phyloP scores from a whole-genome alignment of 2,329 filamentous ascomycete species.

The Iodosphaeria phyllophila region DNA sequence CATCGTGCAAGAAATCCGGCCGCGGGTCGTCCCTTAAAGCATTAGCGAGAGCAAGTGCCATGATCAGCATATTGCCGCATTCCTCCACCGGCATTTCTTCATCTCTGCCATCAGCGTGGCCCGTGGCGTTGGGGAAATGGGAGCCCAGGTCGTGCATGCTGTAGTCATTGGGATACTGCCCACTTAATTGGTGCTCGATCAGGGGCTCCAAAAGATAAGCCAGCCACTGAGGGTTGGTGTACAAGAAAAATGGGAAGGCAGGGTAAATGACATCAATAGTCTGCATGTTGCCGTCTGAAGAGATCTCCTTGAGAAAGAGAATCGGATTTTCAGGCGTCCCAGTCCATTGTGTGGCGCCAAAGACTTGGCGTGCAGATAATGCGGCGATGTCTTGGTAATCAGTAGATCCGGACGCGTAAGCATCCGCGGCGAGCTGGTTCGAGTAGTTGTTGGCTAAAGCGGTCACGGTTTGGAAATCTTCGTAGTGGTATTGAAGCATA shows the following conservation, averaged over 20 bases:
- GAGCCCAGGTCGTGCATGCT: constrained; percentile 60
- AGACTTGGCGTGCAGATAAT: constrained; percentile 59
- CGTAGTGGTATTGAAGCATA: constrained; percentile 59
- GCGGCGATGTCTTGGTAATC: constrained; percentile 64
- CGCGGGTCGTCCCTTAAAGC: constrained; percentile 45
- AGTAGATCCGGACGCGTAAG: constrained; percentile 52
- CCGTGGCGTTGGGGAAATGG: constrained; percentile 61
- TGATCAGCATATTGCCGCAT: constrained; percentile 60
- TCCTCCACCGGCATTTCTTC: constrained; percentile 64
- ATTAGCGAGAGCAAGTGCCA: constrained; percentile 61
- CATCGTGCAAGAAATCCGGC: constrained; percentile 35
- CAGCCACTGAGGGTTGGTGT: constrained; percentile 67
- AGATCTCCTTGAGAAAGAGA: constrained; percentile 72
- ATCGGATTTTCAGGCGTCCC: constrained; percentile 54
- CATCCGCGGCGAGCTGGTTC: constrained; percentile 48
- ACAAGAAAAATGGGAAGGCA: constrained; percentile 70
- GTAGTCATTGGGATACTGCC: constrained; percentile 69
- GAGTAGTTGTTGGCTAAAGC: constrained; percentile 57
- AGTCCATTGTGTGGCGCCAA: constrained; percentile 62
- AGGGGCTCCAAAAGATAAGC: constrained; percentile 64
- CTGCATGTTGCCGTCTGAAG: constrained; percentile 68
- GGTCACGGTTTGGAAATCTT: constrained; percentile 48
- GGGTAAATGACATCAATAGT: constrained; percentile 82
- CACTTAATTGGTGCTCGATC: constrained; percentile 64
- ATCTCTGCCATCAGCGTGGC: constrained; percentile 48